phyloP scores from a whole-genome alignment of 768 basidiomycete genomes.

The Brasilioporus rufonigricans region DNA sequence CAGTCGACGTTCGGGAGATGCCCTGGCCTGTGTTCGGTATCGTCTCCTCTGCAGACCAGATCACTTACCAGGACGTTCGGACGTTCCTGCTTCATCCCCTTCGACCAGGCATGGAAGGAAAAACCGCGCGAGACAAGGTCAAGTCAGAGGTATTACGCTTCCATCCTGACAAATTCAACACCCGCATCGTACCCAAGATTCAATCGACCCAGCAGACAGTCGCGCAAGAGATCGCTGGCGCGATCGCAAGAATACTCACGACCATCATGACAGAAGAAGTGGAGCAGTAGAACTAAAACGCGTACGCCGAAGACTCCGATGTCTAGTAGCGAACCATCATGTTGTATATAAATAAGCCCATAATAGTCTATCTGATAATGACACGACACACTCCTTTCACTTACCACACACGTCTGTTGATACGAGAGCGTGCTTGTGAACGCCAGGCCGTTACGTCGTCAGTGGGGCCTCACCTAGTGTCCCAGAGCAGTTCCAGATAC shows the following conservation, averaged over 20 bases:
- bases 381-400: slow-evolving; percentile 4
- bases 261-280: slow-evolving; percentile 29
- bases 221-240: slow-evolving; percentile 38
- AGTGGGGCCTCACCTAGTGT: too few relatives aligned
- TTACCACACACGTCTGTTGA: too few relatives aligned
- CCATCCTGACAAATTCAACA: slow-evolving; percentile 55
- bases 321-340: background rate
- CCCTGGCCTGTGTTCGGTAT: slow-evolving; percentile 44
- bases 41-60: slow-evolving; percentile 23
- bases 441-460: too few relatives aligned
- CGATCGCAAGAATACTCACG: slow-evolving; percentile 42
- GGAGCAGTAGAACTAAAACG: background rate
- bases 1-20: slow-evolving; percentile 31
- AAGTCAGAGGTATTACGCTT: slow-evolving; percentile 49
- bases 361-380: background rate
- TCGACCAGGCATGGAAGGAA: slow-evolving; percentile 29
- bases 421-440: background rate
- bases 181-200: slow-evolving; percentile 36
- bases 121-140: slow-evolving; percentile 35
- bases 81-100: slow-evolving; percentile 41
- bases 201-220: slow-evolving; percentile 28
- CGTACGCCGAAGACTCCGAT: background rate
- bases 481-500: too few relatives aligned
- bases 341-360: background rate
- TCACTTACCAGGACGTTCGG: slow-evolving; percentile 35